Base-by-base conservation (phyloP, 1,139 yeast genomes). In the Saccharomyces hybrid region DNA sequence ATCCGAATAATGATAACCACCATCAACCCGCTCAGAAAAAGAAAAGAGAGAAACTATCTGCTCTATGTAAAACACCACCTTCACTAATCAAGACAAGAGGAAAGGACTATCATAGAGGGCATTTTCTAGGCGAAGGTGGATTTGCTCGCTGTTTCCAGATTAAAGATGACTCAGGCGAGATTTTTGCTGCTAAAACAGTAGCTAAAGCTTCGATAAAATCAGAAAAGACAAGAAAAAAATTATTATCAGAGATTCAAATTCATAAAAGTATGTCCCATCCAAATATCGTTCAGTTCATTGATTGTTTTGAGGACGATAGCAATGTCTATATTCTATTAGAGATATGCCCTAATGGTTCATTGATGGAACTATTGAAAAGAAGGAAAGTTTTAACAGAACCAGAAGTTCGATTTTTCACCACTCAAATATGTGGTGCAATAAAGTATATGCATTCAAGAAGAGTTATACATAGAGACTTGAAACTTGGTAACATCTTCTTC, bases 81-180 rank as follows among this genome's bases (percentile, higher is more conserved):
- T 86, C 96, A 16, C 81, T 89, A 59, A 95, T 93, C 63, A 81
- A 93, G 64, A 89, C 95, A 47, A 81, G 93, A 74, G 96, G 97
- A 53, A 80, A 88, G 67, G 95, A 90, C 65, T 93, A 88, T 72
- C 88, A 88, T 64, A 82, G 99, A 69, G 98, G 98, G 2, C 79
- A 79, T 57, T 90, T 91, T 63, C 77, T 93, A 44, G 99, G 99
- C 34, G 99, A 90, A 75, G 99, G 99, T 56, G 99, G 99, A 0
- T 93, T 93, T 76, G 99, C 99, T 19, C 83, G 99, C 69, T 95
- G 99, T 70, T 93, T 95, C 74, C 97, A 93, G 71, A 95, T 93
- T 78, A 88, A 87, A 69, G 96, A 89, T 70, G 86, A 91, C 58
- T 77, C 81, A 58, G 98, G 98, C 41, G 82, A 83, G 67, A 80